Base-by-base conservation (phyloP, 352 stramenopile genomes). In the Globisporangium cylindrosporum region DNA sequence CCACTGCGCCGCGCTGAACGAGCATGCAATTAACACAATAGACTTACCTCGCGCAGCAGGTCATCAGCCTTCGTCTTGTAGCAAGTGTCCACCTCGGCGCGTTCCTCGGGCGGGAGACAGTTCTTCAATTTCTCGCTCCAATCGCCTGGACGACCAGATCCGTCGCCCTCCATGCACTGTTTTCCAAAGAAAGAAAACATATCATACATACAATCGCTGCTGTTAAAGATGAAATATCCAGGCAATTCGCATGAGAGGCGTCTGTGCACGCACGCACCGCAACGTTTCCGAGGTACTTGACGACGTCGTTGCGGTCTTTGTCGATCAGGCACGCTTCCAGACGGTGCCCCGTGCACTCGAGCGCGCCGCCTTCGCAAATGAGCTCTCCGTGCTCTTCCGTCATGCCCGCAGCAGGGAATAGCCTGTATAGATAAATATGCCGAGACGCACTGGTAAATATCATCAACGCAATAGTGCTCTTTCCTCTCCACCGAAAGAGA, bases 111-210 rank as follows among this genome's bases (percentile, higher is more conserved):
- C 27, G 81, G 85, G 54, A 93, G 75, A 59, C 88, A 95, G 69
- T 89, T 90, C 43, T 84, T 70, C 14, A 92, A 61, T 66, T 93
- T 93, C 54, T 77, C 84, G 25, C 69, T 62, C 88, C 88, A 95
- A 68, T 94, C 84, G 27, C 79, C 82, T n/a, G 79, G 63, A 10
- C 80, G 76, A 34, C 88, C 84, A 9, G 80, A 91, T 62, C 92
- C 84, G 55, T 92, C 81, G 55, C 80, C 78, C 80, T 95, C 88
- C 59, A 93, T 80, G 53, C 85, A 93, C 84, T 93, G 15, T 62
- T n/a, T 25, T 46, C 18, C 24, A 36, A 29, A 48, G 9, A 61
- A 22, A 43, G 8, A 60, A n/a, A 15, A 9, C 29, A 18, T 27
- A 43, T 60, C 43, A 24, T 24, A 12, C 2, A 51, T 24, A 22